Evolutionary conservation across 495 filamentous ascomycete species (phyloP), one percentile per base, ranked within the genome.

Genomic region (Hypomontagnella submonticulosa): DNA sequence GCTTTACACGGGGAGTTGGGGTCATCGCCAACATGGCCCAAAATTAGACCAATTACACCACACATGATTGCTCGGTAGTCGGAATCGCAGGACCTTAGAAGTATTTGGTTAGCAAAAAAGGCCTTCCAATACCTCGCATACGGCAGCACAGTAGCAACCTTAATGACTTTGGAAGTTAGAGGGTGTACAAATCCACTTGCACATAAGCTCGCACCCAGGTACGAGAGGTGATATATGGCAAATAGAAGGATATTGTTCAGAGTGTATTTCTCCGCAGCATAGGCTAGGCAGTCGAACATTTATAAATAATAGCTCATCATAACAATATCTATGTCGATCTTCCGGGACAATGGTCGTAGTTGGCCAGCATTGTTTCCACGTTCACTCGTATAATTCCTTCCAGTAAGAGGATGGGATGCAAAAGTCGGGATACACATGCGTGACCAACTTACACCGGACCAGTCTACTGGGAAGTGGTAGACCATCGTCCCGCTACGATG

Each of bases 211-310:
- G 18, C 40, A 32, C 37, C 20, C 6, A 47, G 46, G 18, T 40
- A 64, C 32, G 18, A 33, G 15, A n/a, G 27, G 20, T 52, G 38
- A 12, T 36, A 20, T 30, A 19, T 19, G 18, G 9, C 32, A 20
- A 50, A 49, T 12, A 36, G 32, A 19, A 37, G 16, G 23, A 42
- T 61, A 64, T 63, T 64, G 60, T 69, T 73, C 71, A 73, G 71
- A 71, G 67, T 71, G 47, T 19, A 50, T 63, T 38, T 71, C 18
- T 73, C 71, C 67, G 68, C 71, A 73, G 57, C 65, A 70, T 71
- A 59, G 34, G 55, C 66, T 73, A 69, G 68, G 71, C 57, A 73
- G 71, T 73, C 71, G 71, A 73, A 71, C 71, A 73, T 71, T 71
- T 73, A 55, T 59, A 67, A 71, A 49, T 53, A 61, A 65, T 51